Evolutionary conservation across 129 eudicot genomes (phyloP).

Genomic region (Scalesia atractyloides): DNA sequence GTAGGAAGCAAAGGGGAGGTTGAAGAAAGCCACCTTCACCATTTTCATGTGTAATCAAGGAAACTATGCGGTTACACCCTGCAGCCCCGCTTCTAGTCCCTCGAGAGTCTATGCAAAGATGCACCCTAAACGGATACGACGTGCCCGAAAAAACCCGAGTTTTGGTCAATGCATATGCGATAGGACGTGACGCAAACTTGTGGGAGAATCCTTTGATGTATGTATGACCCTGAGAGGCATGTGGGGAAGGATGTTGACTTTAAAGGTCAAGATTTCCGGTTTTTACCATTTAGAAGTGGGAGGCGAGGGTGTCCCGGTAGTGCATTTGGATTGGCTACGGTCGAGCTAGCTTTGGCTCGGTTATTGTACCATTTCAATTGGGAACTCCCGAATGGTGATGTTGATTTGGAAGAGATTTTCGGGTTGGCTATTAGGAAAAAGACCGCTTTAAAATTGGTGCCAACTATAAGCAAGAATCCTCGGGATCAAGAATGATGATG

Average conservation of each 20-base stretch:
- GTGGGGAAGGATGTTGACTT: constrained; percentile 41
- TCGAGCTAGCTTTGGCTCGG: constrained; percentile 51
- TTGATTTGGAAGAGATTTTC: constrained; percentile 44
- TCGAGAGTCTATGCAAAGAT: constrained; percentile 45
- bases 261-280: constrained; percentile 53
- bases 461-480: constrained; percentile 20
- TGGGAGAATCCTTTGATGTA: constrained; percentile 50
- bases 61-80: constrained; percentile 59
- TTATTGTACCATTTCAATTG: constrained; percentile 54
- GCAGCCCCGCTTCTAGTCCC: constrained; percentile 63
- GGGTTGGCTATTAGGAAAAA: constrained; percentile 52
- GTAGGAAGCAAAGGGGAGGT: too few species aligned
- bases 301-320: too few species aligned
- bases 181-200: constrained; percentile 45
- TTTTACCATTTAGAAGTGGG: constrained; percentile 53
- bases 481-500: constrained; percentile 7
- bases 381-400: constrained; percentile 45
- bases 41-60: constrained; percentile 49
- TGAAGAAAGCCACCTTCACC: constrained; percentile 5
- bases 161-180: constrained; percentile 48
- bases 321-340: constrained; percentile 49
- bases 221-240: constrained; percentile 53
- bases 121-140: constrained; percentile 43
- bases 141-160: constrained; percentile 50
- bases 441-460: constrained; percentile 44